phyloP scores from a whole-genome alignment of 306 rosid genomes.

The Casuarina cunninghamiana region DNA sequence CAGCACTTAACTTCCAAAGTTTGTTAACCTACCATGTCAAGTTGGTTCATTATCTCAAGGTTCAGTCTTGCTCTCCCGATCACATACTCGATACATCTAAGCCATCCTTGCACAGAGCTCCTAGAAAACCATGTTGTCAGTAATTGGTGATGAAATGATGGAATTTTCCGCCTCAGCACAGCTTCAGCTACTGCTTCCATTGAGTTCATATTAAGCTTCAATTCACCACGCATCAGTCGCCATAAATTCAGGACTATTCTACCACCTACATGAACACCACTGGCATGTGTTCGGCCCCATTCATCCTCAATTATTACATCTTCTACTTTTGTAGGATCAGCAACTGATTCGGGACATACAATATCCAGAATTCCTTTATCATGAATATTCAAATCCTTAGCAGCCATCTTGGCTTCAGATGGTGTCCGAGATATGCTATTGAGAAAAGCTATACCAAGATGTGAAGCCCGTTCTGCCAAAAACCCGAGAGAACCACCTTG shows the following conservation, averaged over 20 bases:
- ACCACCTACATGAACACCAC: slow-evolving; percentile 92
- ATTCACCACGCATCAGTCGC: slow-evolving; percentile 89
- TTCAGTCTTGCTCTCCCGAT: slow-evolving; percentile 64
- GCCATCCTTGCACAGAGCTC: slow-evolving; percentile 80
- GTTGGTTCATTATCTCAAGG: slow-evolving; percentile 80
- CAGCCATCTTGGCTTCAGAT: slow-evolving; percentile 48
- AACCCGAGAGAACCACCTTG: slow-evolving; percentile 93
- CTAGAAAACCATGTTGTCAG: slow-evolving; percentile 84
- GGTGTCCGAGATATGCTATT: slow-evolving; percentile 80
- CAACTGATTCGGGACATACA: slow-evolving; percentile 44
- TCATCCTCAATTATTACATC: slow-evolving; percentile 82
- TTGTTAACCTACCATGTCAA: slow-evolving; percentile 69
- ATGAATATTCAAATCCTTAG: slow-evolving; percentile 41
- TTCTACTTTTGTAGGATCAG: slow-evolving; percentile 50
- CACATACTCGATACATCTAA: slow-evolving; percentile 71
- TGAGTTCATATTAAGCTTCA: slow-evolving; percentile 82
- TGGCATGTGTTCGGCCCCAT: slow-evolving; percentile 98
- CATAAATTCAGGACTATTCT: slow-evolving; percentile 91
- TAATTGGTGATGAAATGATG: slow-evolving; percentile 49
- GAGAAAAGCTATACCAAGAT: slow-evolving; percentile 73
- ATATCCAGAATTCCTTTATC: slow-evolving; percentile 44
- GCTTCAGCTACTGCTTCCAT: slow-evolving; percentile 86
- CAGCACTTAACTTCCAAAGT: slow-evolving; percentile 3
- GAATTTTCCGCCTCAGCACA: slow-evolving; percentile 83
- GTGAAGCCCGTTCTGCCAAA: slow-evolving; percentile 88